phyloP scores from a whole-genome alignment of 1,284 basidiomycete genomes.

The Moniliella sp. region DNA sequence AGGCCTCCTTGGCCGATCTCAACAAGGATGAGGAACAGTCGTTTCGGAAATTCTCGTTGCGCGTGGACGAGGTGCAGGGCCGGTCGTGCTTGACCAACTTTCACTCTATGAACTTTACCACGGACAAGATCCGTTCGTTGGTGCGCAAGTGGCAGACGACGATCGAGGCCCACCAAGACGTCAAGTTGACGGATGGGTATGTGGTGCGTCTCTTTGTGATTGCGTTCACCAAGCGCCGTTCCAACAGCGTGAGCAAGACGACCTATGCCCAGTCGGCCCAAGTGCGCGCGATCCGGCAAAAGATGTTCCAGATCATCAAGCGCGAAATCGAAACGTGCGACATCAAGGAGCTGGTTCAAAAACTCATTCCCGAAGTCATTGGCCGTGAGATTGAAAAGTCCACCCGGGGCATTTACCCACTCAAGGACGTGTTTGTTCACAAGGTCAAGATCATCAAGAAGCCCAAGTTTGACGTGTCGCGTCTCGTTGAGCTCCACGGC shows the following conservation, averaged over 20 bases:
- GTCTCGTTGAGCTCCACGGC: constrained; percentile 83
- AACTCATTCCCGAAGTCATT: constrained; percentile 96
- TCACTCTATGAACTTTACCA: constrained; percentile 99
- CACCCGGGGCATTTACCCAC: constrained; percentile 75
- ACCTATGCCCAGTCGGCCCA: constrained; percentile 91
- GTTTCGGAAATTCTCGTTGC: constrained; percentile 98
- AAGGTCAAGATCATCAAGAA: constrained; percentile 80
- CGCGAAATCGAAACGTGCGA: constrained; percentile 86
- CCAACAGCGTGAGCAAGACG: constrained; percentile 92
- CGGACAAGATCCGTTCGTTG: constrained; percentile 96
- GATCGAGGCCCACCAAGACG: constrained; percentile 94
- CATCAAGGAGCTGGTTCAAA: constrained; percentile 78
- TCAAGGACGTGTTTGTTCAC: constrained; percentile 74
- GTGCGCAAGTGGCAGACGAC: constrained; percentile 99
- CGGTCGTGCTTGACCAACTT: constrained; percentile 99
- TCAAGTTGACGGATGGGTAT: constrained; percentile 98
- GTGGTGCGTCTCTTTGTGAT: constrained; percentile 95
- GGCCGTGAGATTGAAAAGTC: constrained; percentile 99
- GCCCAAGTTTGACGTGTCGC: constrained; percentile 84
- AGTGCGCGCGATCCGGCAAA: constrained; percentile 89
- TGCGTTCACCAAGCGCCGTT: constrained; percentile 92
- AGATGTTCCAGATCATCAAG: constrained; percentile 99
- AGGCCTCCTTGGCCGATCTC: constrained; percentile 87
- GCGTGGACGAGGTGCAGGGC: constrained; percentile 90
- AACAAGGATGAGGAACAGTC: constrained; percentile 99